These are phyloP conservation scores for Fusarium azukiicola DNA, from an alignment of 2,329 filamentous ascomycete genomes.

Conservation along the genomic window DNA sequence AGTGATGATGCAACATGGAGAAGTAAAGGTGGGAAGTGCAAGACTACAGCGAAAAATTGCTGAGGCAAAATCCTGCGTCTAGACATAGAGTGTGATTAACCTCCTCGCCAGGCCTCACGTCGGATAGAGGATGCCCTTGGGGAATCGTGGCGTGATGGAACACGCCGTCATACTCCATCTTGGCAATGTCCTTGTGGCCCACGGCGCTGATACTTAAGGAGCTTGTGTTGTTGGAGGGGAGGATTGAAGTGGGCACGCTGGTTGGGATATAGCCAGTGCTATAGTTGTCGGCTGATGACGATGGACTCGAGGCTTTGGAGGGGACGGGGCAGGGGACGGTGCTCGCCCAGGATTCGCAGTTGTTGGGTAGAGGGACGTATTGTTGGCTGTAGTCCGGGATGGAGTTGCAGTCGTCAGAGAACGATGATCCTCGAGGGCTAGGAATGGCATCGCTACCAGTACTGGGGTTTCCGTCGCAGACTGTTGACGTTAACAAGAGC, in stretches of 20 bases:
- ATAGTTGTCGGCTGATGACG: constrained; percentile 74
- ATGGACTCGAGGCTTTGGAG: constrained; percentile 74
- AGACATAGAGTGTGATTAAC: too few relatives aligned
- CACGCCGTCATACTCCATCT: constrained; percentile 66
- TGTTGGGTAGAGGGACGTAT: constrained; percentile 64
- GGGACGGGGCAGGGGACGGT: constrained; percentile 68
- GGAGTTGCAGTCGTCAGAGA: constrained; percentile 68
- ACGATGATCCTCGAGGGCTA: constrained; percentile 69
- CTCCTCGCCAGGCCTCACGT: too few relatives aligned
- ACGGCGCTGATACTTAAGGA: constrained; percentile 55
- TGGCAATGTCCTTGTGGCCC: constrained; percentile 63
- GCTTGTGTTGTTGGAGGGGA: constrained; percentile 59
- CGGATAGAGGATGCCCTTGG: too few relatives aligned
- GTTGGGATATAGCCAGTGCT: constrained; percentile 69
- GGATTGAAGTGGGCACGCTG: constrained; percentile 69
- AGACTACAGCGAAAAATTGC: too few relatives aligned
- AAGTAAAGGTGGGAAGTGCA: too few relatives aligned
- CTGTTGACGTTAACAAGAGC: constrained; percentile 52
- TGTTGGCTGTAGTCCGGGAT: constrained; percentile 66
- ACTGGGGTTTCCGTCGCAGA: constrained; percentile 67
- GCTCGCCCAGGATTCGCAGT: constrained; percentile 70
- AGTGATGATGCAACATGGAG: too few relatives aligned
- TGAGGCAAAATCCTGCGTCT: too few relatives aligned
- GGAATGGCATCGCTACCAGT: constrained; percentile 63
- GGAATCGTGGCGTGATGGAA: constrained; percentile 58